Percentiles rank a stretch among this genome's conserved stretches.
Evolutionary conservation across 2,329 filamentous ascomycete species (phyloP).

Genomic region (Ilyonectria mors-panacis): DNA sequence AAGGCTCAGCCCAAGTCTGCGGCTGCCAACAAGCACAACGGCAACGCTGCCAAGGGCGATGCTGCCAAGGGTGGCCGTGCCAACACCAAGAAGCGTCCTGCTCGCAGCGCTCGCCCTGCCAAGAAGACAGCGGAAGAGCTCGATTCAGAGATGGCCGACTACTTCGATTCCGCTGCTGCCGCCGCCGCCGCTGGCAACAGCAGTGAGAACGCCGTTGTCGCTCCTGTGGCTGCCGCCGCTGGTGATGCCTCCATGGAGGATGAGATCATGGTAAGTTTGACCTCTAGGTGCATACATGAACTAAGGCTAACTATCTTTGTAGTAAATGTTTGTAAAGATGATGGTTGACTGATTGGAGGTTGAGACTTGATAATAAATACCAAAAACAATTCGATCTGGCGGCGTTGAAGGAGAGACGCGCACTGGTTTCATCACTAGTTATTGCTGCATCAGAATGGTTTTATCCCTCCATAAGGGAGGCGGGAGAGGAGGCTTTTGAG

Average conservation of each 20-base stretch:
- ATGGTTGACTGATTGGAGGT: background rate
- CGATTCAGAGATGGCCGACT: constrained; percentile 97
- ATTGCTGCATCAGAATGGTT: constrained; percentile 43
- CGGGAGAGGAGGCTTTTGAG: constrained; percentile 29
- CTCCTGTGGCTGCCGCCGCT: constrained; percentile 62
- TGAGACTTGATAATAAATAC: constrained; percentile 40
- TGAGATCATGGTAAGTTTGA: constrained; percentile 66
- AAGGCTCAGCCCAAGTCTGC: constrained; percentile 82
- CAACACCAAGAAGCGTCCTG: constrained; percentile 69
- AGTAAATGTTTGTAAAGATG: constrained; percentile 34
- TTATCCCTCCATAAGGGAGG: constrained; percentile 28
- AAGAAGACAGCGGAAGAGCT: constrained; percentile 97
- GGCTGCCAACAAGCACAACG: constrained; percentile 78
- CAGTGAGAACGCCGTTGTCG: constrained; percentile 62
- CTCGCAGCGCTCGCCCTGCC: constrained; percentile 73
- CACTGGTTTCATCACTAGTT: constrained; percentile 32
- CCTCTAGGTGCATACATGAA: background rate
- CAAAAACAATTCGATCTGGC: constrained; percentile 40
- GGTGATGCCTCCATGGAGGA: constrained; percentile 78
- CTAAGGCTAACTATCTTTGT: constrained; percentile 28
- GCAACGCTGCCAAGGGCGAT: constrained; percentile 60
- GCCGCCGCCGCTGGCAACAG: constrained; percentile 57
- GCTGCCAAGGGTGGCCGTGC: constrained; percentile 62
- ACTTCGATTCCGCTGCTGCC: constrained; percentile 75
- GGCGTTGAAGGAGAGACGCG: constrained; percentile 31